A percentile compares a stretch with the other conserved stretches of the same genome.
phyloP scores from a whole-genome alignment of 2,329 filamentous ascomycete species.

The Sphaerulina musiva region DNA sequence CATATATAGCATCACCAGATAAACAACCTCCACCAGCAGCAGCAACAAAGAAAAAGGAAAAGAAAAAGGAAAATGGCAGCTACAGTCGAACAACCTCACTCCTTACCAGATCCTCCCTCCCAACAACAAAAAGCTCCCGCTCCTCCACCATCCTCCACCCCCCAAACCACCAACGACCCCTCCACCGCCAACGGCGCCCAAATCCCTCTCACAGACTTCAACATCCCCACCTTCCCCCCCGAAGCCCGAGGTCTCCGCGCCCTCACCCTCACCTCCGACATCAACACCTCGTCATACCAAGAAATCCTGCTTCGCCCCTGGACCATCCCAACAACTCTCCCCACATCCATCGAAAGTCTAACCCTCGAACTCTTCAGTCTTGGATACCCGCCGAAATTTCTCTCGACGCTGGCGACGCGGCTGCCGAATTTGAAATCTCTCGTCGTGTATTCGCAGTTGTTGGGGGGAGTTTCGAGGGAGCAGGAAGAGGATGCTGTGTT shows the following conservation, averaged over 20 bases:
- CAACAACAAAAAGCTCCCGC: background rate
- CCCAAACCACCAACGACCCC: slow-evolving; percentile 8
- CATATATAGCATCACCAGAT: too few species aligned
- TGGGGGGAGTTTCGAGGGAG: slow-evolving; percentile 39
- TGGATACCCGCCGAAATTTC: slow-evolving; percentile 43
- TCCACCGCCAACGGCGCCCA: slow-evolving; percentile 39
- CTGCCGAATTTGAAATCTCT: slow-evolving; percentile 40
- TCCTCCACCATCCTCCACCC: background rate
- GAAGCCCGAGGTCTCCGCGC: slow-evolving; percentile 40
- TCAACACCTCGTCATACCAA: slow-evolving; percentile 44
- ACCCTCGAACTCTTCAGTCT: slow-evolving; percentile 46
- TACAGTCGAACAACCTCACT: slow-evolving; percentile 2
- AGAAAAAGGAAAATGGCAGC: background rate
- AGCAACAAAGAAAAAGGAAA: background rate
- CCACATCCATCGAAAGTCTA: slow-evolving; percentile 38
- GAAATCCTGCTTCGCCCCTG: slow-evolving; percentile 33
- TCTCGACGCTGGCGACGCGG: slow-evolving; percentile 36
- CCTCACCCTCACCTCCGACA: slow-evolving; percentile 45
- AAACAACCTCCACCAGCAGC: too few species aligned
- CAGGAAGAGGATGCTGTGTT: slow-evolving; percentile 37
- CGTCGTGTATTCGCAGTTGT: slow-evolving; percentile 43
- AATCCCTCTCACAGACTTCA: slow-evolving; percentile 43
- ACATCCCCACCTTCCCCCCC: slow-evolving; percentile 41
- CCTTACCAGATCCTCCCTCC: background rate
- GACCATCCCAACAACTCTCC: slow-evolving; percentile 35